Conservation (phyloP, 148 eudicot genomes). For the Cornus suecica region DNA sequence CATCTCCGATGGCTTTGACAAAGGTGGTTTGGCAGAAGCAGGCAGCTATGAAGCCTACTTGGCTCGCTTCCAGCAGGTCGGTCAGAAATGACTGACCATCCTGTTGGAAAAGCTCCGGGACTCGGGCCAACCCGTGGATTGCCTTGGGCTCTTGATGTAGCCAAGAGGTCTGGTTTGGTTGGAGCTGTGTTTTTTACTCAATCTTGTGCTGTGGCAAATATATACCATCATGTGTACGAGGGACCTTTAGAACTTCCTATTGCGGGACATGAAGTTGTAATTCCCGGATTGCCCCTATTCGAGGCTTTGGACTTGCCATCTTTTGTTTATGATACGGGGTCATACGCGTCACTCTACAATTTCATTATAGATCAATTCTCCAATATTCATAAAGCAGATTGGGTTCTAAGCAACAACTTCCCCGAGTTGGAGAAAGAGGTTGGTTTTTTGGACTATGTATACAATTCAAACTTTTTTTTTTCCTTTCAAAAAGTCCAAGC, state of each 20-base stretch:
- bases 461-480: no score
- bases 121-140: slow-evolving; percentile 32
- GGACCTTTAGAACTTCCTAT: slow-evolving; percentile 25
- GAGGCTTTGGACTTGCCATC: slow-evolving; percentile 34
- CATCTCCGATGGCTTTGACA: slow-evolving; percentile 42
- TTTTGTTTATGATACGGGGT: slow-evolving; percentile 20
- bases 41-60: slow-evolving; percentile 25
- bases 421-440: slow-evolving; percentile 53
- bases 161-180: slow-evolving; percentile 28
- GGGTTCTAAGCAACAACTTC: slow-evolving; percentile 50
- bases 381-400: slow-evolving; percentile 40
- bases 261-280: slow-evolving; percentile 7
- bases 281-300: slow-evolving; percentile 48
- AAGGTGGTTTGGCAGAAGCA: slow-evolving; percentile 25
- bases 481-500: no score
- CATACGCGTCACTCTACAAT: slow-evolving; percentile 25
- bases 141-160: slow-evolving; percentile 50
- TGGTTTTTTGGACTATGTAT: neutral
- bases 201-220: slow-evolving; percentile 35
- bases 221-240: slow-evolving; percentile 39
- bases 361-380: slow-evolving; percentile 31
- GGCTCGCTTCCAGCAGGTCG: slow-evolving; percentile 20
- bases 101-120: slow-evolving; percentile 22
- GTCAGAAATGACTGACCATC: slow-evolving; percentile 20
- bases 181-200: slow-evolving; percentile 48